phyloP scores from a whole-genome alignment of 2,329 filamentous ascomycete species.

The Parastagonospora avenae region DNA sequence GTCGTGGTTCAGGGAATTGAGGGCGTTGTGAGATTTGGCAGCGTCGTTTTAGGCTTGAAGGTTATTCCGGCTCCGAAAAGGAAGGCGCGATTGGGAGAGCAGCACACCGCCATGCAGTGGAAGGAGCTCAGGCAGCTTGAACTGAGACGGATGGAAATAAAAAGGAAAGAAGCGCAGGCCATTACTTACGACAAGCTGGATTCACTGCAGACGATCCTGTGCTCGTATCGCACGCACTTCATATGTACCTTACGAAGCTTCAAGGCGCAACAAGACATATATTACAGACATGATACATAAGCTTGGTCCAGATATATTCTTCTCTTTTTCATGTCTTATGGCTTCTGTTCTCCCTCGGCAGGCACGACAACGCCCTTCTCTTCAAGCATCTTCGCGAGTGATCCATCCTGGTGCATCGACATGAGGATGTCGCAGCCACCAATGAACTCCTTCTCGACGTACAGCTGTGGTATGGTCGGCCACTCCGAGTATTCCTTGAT shows the following conservation, averaged over 20 bases:
- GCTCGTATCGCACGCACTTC: neutral
- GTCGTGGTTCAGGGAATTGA: neutral
- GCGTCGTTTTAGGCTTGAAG: neutral
- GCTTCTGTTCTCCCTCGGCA: slow-evolving; percentile 30
- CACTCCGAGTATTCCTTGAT: slow-evolving; percentile 99
- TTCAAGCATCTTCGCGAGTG: slow-evolving; percentile 87
- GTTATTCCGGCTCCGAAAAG: slow-evolving; percentile 7
- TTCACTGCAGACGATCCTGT: no score
- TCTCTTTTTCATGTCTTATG: slow-evolving; percentile 5
- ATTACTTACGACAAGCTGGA: neutral
- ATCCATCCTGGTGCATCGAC: slow-evolving; percentile 95
- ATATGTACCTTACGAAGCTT: neutral
- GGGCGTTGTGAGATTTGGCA: slow-evolving; percentile 5
- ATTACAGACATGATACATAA: slow-evolving; percentile 2
- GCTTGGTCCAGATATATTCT: neutral
- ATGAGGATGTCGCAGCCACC: slow-evolving; percentile 98
- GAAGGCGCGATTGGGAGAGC: slow-evolving; percentile 6
- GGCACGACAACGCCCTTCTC: slow-evolving; percentile 86
- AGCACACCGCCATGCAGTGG: neutral
- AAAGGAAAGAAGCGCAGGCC: no score
- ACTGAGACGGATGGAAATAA: neutral
- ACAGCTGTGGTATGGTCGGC: slow-evolving; percentile 97
- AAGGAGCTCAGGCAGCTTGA: neutral
- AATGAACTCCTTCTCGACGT: slow-evolving; percentile 93
- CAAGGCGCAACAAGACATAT: neutral